These are phyloP conservation scores for Balakata baccata DNA, from an alignment of 345 rosid genomes.

Conservation along the genomic window DNA sequence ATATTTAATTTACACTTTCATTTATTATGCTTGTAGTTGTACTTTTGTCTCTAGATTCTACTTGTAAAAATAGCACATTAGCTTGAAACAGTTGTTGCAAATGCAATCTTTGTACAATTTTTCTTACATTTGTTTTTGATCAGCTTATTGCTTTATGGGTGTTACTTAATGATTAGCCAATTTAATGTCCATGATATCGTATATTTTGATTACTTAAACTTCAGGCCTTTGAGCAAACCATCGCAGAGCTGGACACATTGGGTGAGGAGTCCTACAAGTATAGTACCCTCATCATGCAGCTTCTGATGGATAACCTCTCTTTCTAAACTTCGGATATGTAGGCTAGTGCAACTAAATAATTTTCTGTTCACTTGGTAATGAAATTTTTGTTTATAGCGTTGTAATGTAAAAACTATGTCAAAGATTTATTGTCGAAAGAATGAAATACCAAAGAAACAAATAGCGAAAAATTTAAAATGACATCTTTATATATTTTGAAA, in stretches of 20 bases:
- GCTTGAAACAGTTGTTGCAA: neutral
- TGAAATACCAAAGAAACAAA: neutral
- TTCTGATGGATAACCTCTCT: slow-evolving; percentile 57
- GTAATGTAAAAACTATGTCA: neutral
- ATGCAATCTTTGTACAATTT: neutral
- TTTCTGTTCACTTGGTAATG: neutral
- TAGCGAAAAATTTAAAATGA: too few relatives aligned
- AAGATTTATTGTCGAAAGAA: neutral
- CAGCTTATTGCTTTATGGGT: too few relatives aligned
- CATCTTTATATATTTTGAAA: too few relatives aligned
- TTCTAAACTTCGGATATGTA: slow-evolving; percentile 23
- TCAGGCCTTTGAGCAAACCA: slow-evolving; percentile 70
- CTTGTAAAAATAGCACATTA: neutral
- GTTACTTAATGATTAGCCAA: neutral
- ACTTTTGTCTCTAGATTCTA: neutral
- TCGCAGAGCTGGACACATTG: slow-evolving; percentile 62
- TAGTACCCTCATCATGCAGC: slow-evolving; percentile 65
- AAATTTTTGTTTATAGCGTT: neutral
- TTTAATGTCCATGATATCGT: neutral
- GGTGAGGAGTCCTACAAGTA: slow-evolving; percentile 66
- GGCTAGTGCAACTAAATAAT: slow-evolving; percentile 6
- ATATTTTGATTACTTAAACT: neutral
- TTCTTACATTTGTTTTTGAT: too few relatives aligned
- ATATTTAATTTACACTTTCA: too few relatives aligned
- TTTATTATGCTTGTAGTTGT: too few relatives aligned